Evolutionary conservation across 2,329 filamentous ascomycete species (phyloP).

Genomic region (Neopestalotiopsis sp.): DNA sequence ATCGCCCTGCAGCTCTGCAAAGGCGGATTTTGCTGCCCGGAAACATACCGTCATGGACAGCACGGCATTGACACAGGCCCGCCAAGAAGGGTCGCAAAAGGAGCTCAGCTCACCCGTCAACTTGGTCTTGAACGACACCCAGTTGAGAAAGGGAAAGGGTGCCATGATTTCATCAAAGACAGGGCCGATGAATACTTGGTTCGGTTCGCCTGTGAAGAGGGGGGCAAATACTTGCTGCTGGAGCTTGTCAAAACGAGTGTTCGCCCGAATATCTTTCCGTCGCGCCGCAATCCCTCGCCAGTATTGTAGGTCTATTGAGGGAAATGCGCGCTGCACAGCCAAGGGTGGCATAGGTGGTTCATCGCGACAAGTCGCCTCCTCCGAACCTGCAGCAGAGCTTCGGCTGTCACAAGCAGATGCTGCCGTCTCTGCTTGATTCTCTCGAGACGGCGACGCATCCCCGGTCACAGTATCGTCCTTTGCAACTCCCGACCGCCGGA

Average conservation of each 20-base stretch:
- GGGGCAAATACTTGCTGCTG: slow-evolving; percentile 3
- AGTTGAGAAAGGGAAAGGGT: not conserved
- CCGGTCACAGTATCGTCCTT: not conserved
- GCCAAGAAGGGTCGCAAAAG: not conserved
- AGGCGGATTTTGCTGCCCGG: not conserved
- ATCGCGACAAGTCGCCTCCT: not conserved
- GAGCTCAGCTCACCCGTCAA: not conserved
- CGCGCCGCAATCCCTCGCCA: not conserved
- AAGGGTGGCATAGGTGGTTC: not conserved
- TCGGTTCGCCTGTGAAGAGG: not conserved
- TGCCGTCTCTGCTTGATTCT: not conserved
- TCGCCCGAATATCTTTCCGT: not conserved
- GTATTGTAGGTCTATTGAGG: not conserved
- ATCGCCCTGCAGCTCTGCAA: not conserved
- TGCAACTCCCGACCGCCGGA: not conserved
- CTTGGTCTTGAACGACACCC: not conserved
- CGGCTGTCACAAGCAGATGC: not conserved
- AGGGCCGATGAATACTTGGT: not conserved
- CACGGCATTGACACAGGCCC: not conserved
- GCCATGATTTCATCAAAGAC: slow-evolving; percentile 11
- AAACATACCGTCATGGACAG: not conserved
- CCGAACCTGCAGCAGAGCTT: not conserved
- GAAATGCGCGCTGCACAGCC: not conserved
- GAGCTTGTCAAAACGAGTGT: slow-evolving; percentile 1
- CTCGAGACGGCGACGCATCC: not conserved